Evolutionary conservation across 2,329 filamentous ascomycete genomes (phyloP).

Genomic region (Calonectria pseudoreteaudii): DNA sequence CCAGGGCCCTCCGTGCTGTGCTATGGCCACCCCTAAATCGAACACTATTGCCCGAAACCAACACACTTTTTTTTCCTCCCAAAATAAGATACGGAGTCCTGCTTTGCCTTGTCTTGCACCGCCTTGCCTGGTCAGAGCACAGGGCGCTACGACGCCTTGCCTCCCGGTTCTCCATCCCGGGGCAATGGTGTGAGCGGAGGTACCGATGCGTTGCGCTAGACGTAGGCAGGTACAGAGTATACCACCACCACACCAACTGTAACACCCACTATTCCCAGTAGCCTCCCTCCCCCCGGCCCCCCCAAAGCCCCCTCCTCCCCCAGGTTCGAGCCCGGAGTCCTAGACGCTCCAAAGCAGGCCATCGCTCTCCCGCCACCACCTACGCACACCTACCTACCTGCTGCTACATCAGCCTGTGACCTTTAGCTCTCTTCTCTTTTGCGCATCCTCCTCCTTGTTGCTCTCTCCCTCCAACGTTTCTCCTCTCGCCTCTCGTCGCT

Average conservation of each 20-base stretch:
- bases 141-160: constrained; percentile 5
- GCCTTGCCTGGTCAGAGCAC: neutral
- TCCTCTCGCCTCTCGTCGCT: neutral
- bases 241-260: constrained; percentile 21
- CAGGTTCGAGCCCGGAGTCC: constrained; percentile 28
- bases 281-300: constrained; percentile 1
- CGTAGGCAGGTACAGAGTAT: constrained; percentile 13
- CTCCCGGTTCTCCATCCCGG: neutral
- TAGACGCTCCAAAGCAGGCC: constrained; percentile 21
- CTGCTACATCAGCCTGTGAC: constrained; percentile 21
- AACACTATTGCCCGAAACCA: neutral
- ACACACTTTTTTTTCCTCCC: neutral
- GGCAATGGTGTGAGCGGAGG: neutral
- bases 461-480: neutral
- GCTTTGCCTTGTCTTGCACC: constrained; percentile 8
- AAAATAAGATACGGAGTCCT: constrained; percentile 6
- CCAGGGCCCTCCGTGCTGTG: neutral
- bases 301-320: constrained; percentile 21
- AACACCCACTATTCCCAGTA: constrained; percentile 24
- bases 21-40: constrained; percentile 2
- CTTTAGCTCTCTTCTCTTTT: constrained; percentile 23
- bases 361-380: constrained; percentile 23
- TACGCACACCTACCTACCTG: constrained; percentile 4
- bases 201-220: constrained; percentile 18
- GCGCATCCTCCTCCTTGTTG: constrained; percentile 13